phyloP scores from a whole-genome alignment of 2,329 filamentous ascomycete genomes.

The Ambrosiella beaveri region DNA sequence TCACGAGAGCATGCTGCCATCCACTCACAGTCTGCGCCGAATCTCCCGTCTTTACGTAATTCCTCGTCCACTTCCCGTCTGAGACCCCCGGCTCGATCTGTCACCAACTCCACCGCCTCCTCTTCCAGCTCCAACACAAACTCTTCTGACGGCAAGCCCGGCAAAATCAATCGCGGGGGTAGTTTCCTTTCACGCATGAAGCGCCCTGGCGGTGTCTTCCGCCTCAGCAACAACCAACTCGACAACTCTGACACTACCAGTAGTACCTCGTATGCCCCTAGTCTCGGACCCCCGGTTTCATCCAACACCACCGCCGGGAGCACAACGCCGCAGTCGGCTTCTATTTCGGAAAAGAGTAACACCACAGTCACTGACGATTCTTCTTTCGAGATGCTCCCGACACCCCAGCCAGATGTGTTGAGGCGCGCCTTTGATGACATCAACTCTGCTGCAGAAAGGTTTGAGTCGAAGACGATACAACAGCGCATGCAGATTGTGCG shows the following conservation, averaged over 20 bases:
- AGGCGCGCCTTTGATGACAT: conserved; percentile 38
- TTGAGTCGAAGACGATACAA: conserved; percentile 44
- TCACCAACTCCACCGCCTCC: background rate
- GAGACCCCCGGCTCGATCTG: conserved; percentile 4
- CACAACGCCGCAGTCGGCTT: conserved; percentile 24
- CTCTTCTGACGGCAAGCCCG: conserved; percentile 25
- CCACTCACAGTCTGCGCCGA: conserved; percentile 12
- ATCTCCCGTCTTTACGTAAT: conserved; percentile 9
- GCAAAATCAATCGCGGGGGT: conserved; percentile 11
- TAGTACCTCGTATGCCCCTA: conserved; percentile 28
- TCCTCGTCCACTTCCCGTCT: conserved; percentile 8
- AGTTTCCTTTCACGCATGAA: conserved; percentile 34
- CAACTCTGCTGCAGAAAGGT: conserved; percentile 34
- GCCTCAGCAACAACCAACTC: conserved; percentile 22
- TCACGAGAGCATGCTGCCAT: conserved; percentile 3
- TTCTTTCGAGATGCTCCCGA: conserved; percentile 26
- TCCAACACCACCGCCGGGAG: conserved; percentile 21
- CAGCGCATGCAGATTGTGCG: conserved; percentile 64
- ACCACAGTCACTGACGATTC: conserved; percentile 27
- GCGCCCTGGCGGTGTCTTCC: conserved; percentile 26
- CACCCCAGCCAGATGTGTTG: conserved; percentile 30
- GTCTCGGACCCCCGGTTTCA: conserved; percentile 23
- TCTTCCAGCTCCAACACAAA: conserved; percentile 10
- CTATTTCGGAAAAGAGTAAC: conserved; percentile 22
- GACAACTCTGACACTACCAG: conserved; percentile 26